Base-by-base conservation (phyloP, 192 early-diverging fungal genomes). In the Backusella westeae region DNA sequence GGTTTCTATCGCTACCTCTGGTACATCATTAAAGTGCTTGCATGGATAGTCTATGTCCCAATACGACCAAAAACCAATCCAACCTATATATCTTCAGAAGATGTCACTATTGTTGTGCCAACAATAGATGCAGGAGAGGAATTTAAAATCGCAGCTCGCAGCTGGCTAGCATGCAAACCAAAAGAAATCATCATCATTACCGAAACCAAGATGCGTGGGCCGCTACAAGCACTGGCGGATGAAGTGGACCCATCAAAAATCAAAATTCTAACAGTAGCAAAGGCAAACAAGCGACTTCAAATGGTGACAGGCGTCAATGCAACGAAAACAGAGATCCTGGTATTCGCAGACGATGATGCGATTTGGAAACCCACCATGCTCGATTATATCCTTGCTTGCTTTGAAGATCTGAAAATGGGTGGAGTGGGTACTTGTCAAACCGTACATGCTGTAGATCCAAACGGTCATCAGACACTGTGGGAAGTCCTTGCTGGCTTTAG, bases 111-210 rank as follows among this genome's bases (percentile, higher is more conserved):
- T 73, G 29, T 90, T 67, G 88, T 90, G 19, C 87, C 88, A 8
- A 90, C 89, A 23, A 90, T 90, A 75, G 89, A 90, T 79, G 87
- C 88, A 26, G 89, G 89, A 53, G 88, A 85, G 15, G 88, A 90
- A 71, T 89, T 89, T 78, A 85, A 88, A 46, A 74, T 85, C 65
- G 89, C 89, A 35, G 77, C 89, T 19, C 76, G 78, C 23, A 84
- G 83, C 38, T 90, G 89, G 89, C 78, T 90, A 38, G 75, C 75
- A 19, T 77, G 72, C 76, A 49, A 87, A 17, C 89, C 89, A 0
- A 87, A 81, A 67, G 87, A 89, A 74, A 82, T 90, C 69, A 85
- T 90, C 34, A 88, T 90, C 65, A 81, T 90, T 69, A 90, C 89
- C 2, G 86, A 82, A 36, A 56, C 75, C 4, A 72, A 68, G 34